Evolutionary conservation across 495 filamentous ascomycete species (phyloP), one percentile per base, ranked within the genome.

Genomic region (Talaromyces thailandensis): DNA sequence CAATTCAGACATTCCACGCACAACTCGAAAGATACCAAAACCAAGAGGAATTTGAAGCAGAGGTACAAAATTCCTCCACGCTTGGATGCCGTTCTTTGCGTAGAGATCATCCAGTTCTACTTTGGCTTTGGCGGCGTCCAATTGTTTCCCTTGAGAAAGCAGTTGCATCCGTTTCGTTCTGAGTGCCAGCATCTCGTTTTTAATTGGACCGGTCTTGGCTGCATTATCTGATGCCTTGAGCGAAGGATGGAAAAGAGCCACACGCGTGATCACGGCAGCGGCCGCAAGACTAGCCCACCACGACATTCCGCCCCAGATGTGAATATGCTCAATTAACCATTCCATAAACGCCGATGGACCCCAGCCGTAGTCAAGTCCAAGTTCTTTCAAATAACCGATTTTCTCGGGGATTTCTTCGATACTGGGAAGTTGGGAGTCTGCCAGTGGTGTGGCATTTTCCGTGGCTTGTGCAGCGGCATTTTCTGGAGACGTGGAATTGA

Each of bases 301-400:
- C 1, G 90, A 89, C 58, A 89, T 71, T 9, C 85, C 91, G 2
- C 70, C 68, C 67, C 78, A 86, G 60, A 96, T 73, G 74, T 97
- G 90, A 56, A 94, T 68, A 68, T 93, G 86, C 75, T 98, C 94
- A 31, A 97, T 73, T 7, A 86, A 3, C 75, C 75, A 90, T 77
- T 97, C 79, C 60, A 94, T 82, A 9, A 82, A 62, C 1, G 84
- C 68, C 0, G 90, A 88, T 2, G 87, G 81, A 24, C 94, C 93
- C 78, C 78, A 92, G 67, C 92, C 91, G 67, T 84, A 97, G 64
- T 96, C 91, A 23, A 98, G 74, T 1, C 94, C 94, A 23, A 96
- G 75, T 0, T 82, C 81, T 66, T 89, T 87, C 57, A 98, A 79
- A 67, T 90, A 96, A 57, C 94, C 94, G 63, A 94, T 86, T 21